Base-by-base conservation (phyloP, 148 eudicot genomes). In the Spergularia marina region DNA sequence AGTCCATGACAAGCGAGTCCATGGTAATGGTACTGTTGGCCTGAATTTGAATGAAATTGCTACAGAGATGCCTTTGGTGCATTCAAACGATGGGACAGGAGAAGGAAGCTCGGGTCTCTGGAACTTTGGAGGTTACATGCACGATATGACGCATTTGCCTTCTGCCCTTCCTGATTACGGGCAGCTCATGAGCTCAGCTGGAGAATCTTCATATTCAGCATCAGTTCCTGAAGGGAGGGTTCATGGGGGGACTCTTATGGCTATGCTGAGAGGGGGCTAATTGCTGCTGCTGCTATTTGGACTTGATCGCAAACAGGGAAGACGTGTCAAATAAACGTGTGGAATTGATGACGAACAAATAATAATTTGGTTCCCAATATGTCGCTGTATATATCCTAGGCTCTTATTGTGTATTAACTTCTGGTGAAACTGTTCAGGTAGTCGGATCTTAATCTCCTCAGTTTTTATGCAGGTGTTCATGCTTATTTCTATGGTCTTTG, bases 161-260 rank as follows among this genome's bases (percentile, higher is more conserved):
- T 23, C 58, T 17, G 11, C 61, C 13, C 20, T 75, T 10, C 67
- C 84, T 16, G 61, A 51, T 7, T 64, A 74, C n/a, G 11, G 41
- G 58, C 17, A 12, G 65, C 12, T 53, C 17, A 68, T 49, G 70
- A 69, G 68, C 41, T 7, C 65, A 25, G n/a, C 59, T 52, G 56
- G 73, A 20, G 47, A 74, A 62, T 71, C 74, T 76, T 76, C 77
- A 7, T 70, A 65, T 68, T 65, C 78, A 12, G 75, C 71, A 5
- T 78, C 87, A 12, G 75, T 86, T 65, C 87, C 85, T 13, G 97
- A 91, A 86, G 97, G 91, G 57, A 83, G 97, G 75, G 93, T 89
- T 34, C 91, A 85, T 71, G 91, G 91, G 10, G 97, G 97, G 39
- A 71, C 89, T 53, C 84, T 89, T 12, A 88, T 89, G 86, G 89